Percentiles rank a stretch among this genome's conserved stretches.
These are phyloP conservation scores for Fonsecaea pedrosoi DNA, from an alignment of 2,329 filamentous ascomycete genomes.

Conservation along the genomic window DNA sequence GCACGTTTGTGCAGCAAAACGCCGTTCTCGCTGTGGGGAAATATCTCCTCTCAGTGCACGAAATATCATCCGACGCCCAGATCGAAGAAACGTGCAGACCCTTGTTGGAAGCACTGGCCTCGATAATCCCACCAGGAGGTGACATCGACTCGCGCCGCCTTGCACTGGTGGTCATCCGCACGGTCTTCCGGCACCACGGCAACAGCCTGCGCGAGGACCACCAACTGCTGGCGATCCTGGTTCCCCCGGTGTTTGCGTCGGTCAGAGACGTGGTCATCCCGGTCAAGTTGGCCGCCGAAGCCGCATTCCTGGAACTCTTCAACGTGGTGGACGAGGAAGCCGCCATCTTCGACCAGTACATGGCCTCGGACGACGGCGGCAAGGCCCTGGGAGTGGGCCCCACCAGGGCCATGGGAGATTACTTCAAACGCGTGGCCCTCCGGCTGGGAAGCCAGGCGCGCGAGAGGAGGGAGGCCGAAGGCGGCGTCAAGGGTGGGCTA, in stretches of 20 bases:
- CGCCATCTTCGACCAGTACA: conserved; percentile 88
- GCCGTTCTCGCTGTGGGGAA: conserved; percentile 39
- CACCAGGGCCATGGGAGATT: conserved; percentile 87
- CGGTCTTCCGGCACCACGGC: conserved; percentile 77
- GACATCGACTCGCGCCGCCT: conserved; percentile 84
- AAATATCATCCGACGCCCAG: conserved; percentile 45
- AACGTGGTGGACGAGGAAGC: conserved; percentile 85
- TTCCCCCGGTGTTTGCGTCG: conserved; percentile 82
- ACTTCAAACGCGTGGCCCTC: conserved; percentile 91
- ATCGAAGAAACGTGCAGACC: conserved; percentile 73
- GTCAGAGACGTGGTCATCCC: conserved; percentile 93
- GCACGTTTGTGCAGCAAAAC: conserved; percentile 71
- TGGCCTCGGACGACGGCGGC: conserved; percentile 63
- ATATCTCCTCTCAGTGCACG: conserved; percentile 31
- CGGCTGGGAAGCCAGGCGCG: conserved; percentile 84
- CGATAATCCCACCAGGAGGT: conserved; percentile 76
- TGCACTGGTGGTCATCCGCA: conserved; percentile 85
- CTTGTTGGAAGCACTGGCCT: conserved; percentile 78
- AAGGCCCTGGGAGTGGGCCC: conserved; percentile 62
- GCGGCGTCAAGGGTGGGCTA: conserved; percentile 77
- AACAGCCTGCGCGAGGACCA: conserved; percentile 68
- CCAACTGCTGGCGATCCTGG: conserved; percentile 73
- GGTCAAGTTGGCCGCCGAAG: conserved; percentile 92
- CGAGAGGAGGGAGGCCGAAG: conserved; percentile 89
- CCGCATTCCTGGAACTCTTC: conserved; percentile 90